Evolutionary conservation across 2,329 filamentous ascomycete genomes (phyloP), one percentile per base, ranked within the genome.

Genomic region (Fusarium ramigenum): DNA sequence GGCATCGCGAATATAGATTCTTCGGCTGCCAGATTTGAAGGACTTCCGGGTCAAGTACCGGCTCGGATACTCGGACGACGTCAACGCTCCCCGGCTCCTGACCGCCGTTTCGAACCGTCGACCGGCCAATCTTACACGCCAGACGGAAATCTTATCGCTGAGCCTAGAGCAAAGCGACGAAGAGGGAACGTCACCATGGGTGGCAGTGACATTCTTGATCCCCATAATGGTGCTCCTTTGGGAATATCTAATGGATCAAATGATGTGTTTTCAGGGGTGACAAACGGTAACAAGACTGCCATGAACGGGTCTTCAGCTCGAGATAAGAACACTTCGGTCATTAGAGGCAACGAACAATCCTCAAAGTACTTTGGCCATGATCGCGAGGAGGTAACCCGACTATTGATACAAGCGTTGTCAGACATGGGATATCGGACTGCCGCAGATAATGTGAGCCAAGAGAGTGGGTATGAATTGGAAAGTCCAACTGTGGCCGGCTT

Each of bases 391-490:
- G 92, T 98, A 49, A 97, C 96, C 9, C 88, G 96, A 60, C 93
- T 98, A 72, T 83, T 99, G 77, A 96, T 99, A 78, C 96, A 99
- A 82, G 93, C 95, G 40, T 84, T 99, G 73, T 90, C 91, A 30
- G 96, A 98, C 80, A 87, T 99, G 84, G 96, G 96, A 5, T 98
- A 98, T 79, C 87, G 91, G 66, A 86, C 87, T 18, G 93, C 96
- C 18, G 96, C 96, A 30, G 87, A 90, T 49, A 90, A 88, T 69
- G 85, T 99, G 64, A 92, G 90, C 78, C 87, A 88, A 69, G 93
- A 97, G 81, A 98, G 96, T 79, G 95, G 95, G 2, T 97, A 90
- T 80, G 90, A 96, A 79, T 85, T 99, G 66, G 96, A 99, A 83
- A 96, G 91, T 67, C 89, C 92, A 4, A 92, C 93, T 2, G 96